Evolutionary conservation across 805 yeast genomes (phyloP).

Genomic region (Scheffersomyces lignosus): DNA sequence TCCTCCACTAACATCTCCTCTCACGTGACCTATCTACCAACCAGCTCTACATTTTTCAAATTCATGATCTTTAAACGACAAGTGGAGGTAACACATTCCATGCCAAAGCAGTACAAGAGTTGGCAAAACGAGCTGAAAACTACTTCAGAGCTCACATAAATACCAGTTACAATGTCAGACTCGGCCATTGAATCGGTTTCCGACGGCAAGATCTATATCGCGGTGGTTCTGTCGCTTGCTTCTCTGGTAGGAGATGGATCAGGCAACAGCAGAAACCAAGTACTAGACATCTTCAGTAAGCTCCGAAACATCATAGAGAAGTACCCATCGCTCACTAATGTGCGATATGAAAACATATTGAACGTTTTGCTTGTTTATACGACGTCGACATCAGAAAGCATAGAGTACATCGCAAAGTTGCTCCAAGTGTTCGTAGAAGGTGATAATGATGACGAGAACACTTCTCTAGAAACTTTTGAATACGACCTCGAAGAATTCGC

Average conservation of each 20-base stretch:
- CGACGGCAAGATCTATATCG: not conserved
- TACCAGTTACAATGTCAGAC: too few species aligned
- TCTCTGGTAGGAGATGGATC: not conserved
- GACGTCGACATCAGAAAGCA: not conserved
- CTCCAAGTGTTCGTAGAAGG: not conserved
- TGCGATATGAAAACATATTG: not conserved
- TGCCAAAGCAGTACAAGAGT: too few species aligned
- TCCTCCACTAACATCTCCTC: too few species aligned
- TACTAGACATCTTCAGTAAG: not conserved
- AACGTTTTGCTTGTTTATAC: not conserved
- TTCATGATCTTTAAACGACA: too few species aligned
- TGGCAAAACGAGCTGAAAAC: too few species aligned
- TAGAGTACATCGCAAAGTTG: not conserved
- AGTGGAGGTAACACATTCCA: too few species aligned
- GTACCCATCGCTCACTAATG: not conserved
- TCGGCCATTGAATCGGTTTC: too few species aligned
- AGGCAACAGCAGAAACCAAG: not conserved
- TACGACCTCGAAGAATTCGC: not conserved
- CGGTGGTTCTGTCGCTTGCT: not conserved
- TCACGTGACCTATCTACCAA: too few species aligned
- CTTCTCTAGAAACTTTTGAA: too few species aligned
- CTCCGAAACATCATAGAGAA: not conserved
- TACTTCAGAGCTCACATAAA: too few species aligned
- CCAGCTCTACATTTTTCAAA: too few species aligned
- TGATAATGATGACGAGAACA: not conserved